Conservation (phyloP, 2,329 filamentous ascomycete genomes). For the Raffaelea arxii region DNA sequence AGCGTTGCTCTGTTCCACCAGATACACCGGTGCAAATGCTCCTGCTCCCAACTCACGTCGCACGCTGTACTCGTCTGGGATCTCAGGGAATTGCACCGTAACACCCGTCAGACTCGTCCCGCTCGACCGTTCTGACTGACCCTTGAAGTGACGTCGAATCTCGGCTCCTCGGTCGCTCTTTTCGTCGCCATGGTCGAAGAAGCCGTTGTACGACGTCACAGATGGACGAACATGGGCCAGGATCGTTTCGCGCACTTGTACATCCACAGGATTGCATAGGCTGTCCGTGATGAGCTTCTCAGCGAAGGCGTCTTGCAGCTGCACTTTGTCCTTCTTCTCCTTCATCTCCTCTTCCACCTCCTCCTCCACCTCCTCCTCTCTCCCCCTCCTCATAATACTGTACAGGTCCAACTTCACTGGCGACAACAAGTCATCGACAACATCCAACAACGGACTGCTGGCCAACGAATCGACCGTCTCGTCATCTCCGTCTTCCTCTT, state of each 20-base stretch:
- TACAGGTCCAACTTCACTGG: constrained; percentile 6
- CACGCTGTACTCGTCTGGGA: constrained; percentile 61
- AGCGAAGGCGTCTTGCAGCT: too few species aligned
- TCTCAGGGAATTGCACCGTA: constrained; percentile 58
- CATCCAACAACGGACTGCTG: constrained; percentile 52
- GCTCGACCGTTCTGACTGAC: constrained; percentile 51
- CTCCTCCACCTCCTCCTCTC: neutral
- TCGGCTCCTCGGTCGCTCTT: constrained; percentile 59
- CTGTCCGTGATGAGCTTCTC: constrained; percentile 65
- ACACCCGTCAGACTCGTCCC: constrained; percentile 50
- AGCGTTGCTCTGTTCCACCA: constrained; percentile 61
- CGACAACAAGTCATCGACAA: constrained; percentile 28
- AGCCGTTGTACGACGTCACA: constrained; percentile 66
- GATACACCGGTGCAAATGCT: constrained; percentile 90
- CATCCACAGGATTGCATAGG: constrained; percentile 85
- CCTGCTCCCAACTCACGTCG: constrained; percentile 84
- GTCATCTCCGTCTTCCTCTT: constrained; percentile 4
- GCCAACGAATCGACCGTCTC: constrained; percentile 2
- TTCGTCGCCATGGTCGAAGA: constrained; percentile 59
- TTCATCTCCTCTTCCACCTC: constrained; percentile 1
- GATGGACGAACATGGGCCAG: constrained; percentile 64
- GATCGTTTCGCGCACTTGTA: constrained; percentile 63
- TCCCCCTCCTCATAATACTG: too few species aligned
- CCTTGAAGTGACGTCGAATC: constrained; percentile 74
- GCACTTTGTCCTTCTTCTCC: too few species aligned